Evolutionary conservation across 2,329 filamentous ascomycete genomes (phyloP), one percentile per base, ranked within the genome.

Genomic region (Fusarium sp.): DNA sequence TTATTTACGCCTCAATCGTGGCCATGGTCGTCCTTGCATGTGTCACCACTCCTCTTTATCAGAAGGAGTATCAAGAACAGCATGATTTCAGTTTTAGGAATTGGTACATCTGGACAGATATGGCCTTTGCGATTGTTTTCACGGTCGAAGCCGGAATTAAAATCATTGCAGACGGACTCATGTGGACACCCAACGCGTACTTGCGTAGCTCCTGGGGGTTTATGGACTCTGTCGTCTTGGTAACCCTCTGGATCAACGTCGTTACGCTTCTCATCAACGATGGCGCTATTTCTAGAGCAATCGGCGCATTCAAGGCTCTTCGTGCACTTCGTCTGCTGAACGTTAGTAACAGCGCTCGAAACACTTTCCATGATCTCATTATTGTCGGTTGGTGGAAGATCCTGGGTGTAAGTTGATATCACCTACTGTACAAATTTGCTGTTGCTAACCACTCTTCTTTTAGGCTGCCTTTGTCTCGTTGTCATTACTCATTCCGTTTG

Each of bases 1-100:
- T 99, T 73, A 93, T 98, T 57, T 99, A 99, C 78, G 90, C 92
- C 24, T 92, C 93, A 15, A 98, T 99, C 67, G 93, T 98, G 42
- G 93, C 94, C 51, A 99, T 99, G 97, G 96, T 99, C n/a, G 81
- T 98, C 44, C 87, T 99, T 52, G 96, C 96, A 31, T 99, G 95
- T 76, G 86, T 98, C 51, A 97, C 94, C 2, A 99, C 96, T 2
- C 96, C 96, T 1, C 83, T 99, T 17, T 99, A 97, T 77, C 96
- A 99, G 77, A 94, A 92, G 77, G 87, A 94, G 71, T 97, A 98
- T 76, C 95, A 94, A 73, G 78, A 87, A 54, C 83, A 79, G 7
- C 85, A 89, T 43, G 76, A 80, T 1, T 89, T 89, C 75, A 89
- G 84, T 61, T 82, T 88, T 45, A 85, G 84, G 60, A 96, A 95